Percentiles rank a stretch among this genome's conserved stretches.
Conservation (phyloP, 352 stramenopile species). For the Elongisporangium anandrum region DNA sequence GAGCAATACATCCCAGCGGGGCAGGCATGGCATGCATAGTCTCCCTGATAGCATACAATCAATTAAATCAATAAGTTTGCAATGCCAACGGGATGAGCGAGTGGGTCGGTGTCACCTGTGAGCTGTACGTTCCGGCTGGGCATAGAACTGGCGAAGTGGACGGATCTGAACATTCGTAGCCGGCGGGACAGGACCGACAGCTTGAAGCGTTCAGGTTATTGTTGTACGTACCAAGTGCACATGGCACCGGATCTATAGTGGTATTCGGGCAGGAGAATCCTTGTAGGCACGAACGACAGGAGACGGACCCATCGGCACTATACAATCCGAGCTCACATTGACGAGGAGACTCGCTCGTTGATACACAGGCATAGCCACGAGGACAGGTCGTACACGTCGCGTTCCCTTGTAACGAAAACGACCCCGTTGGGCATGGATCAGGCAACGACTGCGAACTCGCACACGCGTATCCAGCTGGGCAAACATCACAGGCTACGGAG, state of each 20-base stretch:
- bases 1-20: slow-evolving; percentile 33
- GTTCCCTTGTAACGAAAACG: slow-evolving; percentile 22
- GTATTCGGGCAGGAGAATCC: slow-evolving; percentile 24
- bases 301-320: slow-evolving; percentile 11
- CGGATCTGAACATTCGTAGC: slow-evolving; percentile 49
- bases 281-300: slow-evolving; percentile 26
- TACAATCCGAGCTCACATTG: slow-evolving; percentile 8
- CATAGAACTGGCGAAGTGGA: slow-evolving; percentile 33
- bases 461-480: slow-evolving; percentile 34
- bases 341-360: slow-evolving; percentile 1
- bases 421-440: slow-evolving; percentile 12
- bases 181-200: slow-evolving; percentile 44
- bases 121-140: slow-evolving; percentile 37
- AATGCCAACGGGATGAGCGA: not conserved
- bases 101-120: slow-evolving; percentile 13
- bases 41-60: slow-evolving; percentile 16
- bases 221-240: slow-evolving; percentile 21
- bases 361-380: slow-evolving; percentile 16
- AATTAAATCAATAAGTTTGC: not conserved
- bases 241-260: slow-evolving; percentile 15
- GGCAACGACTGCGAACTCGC: not conserved
- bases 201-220: slow-evolving; percentile 8
- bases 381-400: slow-evolving; percentile 29
- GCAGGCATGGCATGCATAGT: slow-evolving; percentile 30
- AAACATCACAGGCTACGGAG: slow-evolving; percentile 25